Percentiles rank a stretch among this genome's conserved stretches.
phyloP scores from a whole-genome alignment of 257 asterid species.

The Echites panduratus region DNA sequence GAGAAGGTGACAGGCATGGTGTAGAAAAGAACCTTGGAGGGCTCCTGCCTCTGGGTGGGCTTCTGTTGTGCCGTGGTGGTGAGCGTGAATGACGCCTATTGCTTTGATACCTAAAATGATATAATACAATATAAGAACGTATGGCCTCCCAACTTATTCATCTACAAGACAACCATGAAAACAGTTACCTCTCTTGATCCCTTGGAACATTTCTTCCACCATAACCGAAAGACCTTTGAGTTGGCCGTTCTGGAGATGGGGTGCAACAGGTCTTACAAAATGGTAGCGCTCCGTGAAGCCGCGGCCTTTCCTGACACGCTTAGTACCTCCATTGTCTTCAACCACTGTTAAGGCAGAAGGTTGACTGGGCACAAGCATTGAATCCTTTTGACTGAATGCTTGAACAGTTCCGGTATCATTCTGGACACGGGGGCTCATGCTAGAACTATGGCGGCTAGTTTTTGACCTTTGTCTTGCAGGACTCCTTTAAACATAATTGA shows the following conservation, averaged over 20 bases:
- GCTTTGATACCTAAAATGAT: conserved; percentile 52
- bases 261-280: conserved; percentile 86
- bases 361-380: conserved; percentile 32
- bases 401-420: conserved; percentile 27
- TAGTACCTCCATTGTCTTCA: conserved; percentile 59
- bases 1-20: conserved; percentile 6
- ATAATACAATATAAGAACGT: not conserved
- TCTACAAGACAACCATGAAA: conserved; percentile 1
- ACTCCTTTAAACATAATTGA: conserved; percentile 39
- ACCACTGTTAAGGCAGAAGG: conserved; percentile 40
- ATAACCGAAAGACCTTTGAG: conserved; percentile 55
- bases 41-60: conserved; percentile 77
- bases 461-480: conserved; percentile 37
- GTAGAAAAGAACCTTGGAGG: conserved; percentile 64
- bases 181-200: conserved; percentile 60
- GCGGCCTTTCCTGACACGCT: conserved; percentile 92
- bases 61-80: conserved; percentile 55
- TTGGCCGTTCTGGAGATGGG: conserved; percentile 82
- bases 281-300: conserved; percentile 83
- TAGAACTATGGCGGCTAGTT: conserved; percentile 30
- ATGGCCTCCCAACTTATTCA: not conserved
- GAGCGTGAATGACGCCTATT: conserved; percentile 60
- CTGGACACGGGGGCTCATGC: conserved; percentile 34
- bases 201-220: conserved; percentile 70
- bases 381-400: conserved; percentile 30